Conservation (phyloP, 495 filamentous ascomycete species). For the Acidiella bohemica region DNA sequence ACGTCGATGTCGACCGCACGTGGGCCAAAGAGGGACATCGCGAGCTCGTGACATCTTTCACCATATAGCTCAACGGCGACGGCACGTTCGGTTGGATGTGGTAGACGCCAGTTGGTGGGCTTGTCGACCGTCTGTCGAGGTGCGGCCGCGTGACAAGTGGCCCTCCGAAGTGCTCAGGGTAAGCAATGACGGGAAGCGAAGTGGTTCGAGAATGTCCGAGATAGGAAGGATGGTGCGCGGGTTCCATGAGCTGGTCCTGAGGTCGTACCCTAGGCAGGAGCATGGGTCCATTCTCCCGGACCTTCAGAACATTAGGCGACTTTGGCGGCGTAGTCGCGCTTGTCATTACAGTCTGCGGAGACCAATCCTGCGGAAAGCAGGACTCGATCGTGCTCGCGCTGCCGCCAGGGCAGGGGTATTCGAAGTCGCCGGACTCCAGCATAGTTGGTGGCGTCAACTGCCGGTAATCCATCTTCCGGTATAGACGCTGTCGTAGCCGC, state of each 20-base stretch:
- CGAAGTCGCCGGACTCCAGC: conserved; percentile 19
- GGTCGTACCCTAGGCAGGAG: conserved; percentile 77
- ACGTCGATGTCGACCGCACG: conserved; percentile 46
- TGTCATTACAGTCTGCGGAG: conserved; percentile 64
- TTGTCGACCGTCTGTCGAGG: conserved; percentile 46
- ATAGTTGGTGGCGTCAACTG: conserved; percentile 26
- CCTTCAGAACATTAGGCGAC: conserved; percentile 46
- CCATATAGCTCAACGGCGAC: conserved; percentile 32
- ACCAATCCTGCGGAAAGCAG: conserved; percentile 53
- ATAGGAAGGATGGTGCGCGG: conserved; percentile 33
- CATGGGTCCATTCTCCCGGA: conserved; percentile 65
- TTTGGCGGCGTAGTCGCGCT: conserved; percentile 52
- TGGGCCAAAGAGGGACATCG: conserved; percentile 34
- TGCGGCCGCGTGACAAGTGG: neutral
- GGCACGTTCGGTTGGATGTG: conserved; percentile 41
- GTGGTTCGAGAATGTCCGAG: conserved; percentile 40
- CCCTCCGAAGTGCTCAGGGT: conserved; percentile 29
- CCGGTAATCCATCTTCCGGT: conserved; percentile 27
- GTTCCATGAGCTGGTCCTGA: conserved; percentile 66
- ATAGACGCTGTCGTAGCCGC: neutral
- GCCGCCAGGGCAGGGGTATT: conserved; percentile 21
- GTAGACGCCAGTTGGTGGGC: conserved; percentile 46
- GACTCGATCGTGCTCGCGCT: conserved; percentile 40
- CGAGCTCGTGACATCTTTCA: conserved; percentile 57
- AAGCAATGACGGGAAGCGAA: conserved; percentile 41